Base-by-base conservation (phyloP, 208 protist species). In the Leishmania arabica region DNA sequence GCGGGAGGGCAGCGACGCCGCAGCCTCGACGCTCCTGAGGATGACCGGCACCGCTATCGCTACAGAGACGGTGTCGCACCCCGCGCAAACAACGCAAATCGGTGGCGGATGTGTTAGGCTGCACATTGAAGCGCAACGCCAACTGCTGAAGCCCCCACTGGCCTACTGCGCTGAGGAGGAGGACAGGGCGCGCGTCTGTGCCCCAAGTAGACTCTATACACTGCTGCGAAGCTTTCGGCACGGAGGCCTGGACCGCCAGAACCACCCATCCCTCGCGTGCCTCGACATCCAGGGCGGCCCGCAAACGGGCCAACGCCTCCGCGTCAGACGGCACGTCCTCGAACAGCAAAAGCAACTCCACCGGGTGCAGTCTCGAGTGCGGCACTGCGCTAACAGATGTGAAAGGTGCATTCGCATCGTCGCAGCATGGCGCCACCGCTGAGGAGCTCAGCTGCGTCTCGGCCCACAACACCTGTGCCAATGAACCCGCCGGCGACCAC, bases 131-230 rank as follows among this genome's bases (percentile, higher is more conserved):
- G 69, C 86, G 79, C 78, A 95, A 58, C 19, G 86, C 79, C 42
- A 96, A 84, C 80, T 93, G 88, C 71, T 74, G 86, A 72, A 95
- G 77, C 8, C 77, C 85, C 81, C 85, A 87, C 64, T 84, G 77
- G 13, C 91, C 93, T 40, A 96, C 84, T 1, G 88, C 75, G 40
- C 82, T 81, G 49, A 90, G 81, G 40, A 95, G 65, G 9, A 96
- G 56, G 51, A 93, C 86, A 40, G 83, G 82, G 40, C 88, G 83
- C 51, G 9, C n/a, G 21, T 82, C 70, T 24, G 73, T 82, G 60
- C 88, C 89, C 90, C 86, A 96, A 40, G 71, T 40, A 9, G 31
- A 45, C 78, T 91, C 86, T 45, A 95, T 78, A 62, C n/a, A 75
- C 42, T 78, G 68, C 53, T 86, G 69, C 34, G 85, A 75, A 9